phyloP scores from a whole-genome alignment of 805 yeast genomes.

The Candida coquimbonensis region DNA sequence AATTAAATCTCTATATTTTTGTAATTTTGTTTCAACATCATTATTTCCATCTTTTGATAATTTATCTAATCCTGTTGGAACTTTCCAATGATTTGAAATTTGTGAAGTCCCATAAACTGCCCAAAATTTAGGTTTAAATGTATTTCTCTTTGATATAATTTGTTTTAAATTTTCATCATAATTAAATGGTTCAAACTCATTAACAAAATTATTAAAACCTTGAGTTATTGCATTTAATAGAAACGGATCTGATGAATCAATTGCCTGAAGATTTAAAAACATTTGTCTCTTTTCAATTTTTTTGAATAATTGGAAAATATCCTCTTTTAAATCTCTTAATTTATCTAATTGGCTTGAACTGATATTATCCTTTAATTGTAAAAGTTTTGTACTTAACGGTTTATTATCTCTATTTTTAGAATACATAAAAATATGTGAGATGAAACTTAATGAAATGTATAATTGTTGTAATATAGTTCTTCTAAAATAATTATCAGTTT shows the following conservation, averaged over 20 bases:
- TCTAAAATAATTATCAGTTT: conserved; percentile 12
- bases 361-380: neutral
- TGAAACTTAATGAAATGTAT: conserved; percentile 1
- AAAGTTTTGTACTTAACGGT: neutral
- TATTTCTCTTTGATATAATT: conserved; percentile 1
- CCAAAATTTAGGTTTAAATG: conserved; percentile 14
- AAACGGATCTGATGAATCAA: conserved; percentile 4
- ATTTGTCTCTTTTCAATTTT: conserved; percentile 4
- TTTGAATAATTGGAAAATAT: neutral
- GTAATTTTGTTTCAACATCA: conserved; percentile 2
- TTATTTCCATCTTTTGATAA: conserved; percentile 16
- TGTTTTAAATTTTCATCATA: conserved; percentile 2
- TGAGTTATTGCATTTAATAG: conserved; percentile 7
- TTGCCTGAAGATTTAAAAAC: neutral
- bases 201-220: conserved; percentile 4
- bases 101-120: conserved; percentile 18
- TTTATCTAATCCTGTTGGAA: conserved; percentile 31
- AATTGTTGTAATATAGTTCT: conserved; percentile 8
- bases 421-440: neutral
- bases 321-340: conserved; percentile 1
- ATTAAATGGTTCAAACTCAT: neutral
- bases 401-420: neutral
- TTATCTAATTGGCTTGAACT: neutral
- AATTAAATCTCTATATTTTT: conserved; percentile 2
- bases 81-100: conserved; percentile 32